Evolutionary conservation across 495 filamentous ascomycete genomes (phyloP).

Genomic region (Hypoxylon lienhwacheense): DNA sequence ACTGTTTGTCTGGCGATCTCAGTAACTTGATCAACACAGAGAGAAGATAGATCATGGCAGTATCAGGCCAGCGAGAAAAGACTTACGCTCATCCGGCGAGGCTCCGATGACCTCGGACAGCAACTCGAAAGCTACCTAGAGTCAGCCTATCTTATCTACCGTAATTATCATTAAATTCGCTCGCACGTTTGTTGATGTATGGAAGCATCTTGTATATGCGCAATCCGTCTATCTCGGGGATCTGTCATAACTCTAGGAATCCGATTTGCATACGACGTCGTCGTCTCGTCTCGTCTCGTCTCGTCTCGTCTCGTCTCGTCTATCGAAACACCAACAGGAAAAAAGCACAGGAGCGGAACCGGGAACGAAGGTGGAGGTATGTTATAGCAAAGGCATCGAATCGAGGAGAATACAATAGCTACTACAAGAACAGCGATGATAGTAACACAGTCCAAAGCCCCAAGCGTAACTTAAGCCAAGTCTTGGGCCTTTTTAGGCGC

Average conservation of each 20-base stretch:
- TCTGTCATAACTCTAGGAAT: conserved; percentile 26
- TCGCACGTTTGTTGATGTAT: conserved; percentile 78
- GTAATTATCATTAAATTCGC: conserved; percentile 4
- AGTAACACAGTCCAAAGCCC: too few species aligned
- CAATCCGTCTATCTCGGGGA: conserved; percentile 10
- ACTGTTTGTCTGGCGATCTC: conserved; percentile 55
- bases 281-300: neutral
- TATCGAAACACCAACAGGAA: too few species aligned
- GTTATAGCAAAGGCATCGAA: neutral
- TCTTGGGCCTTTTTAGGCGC: too few species aligned
- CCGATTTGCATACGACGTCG: conserved; percentile 1
- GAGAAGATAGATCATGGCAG: neutral
- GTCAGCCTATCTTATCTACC: conserved; percentile 27
- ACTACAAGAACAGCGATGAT: too few species aligned
- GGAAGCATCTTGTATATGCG: conserved; percentile 68
- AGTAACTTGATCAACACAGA: conserved; percentile 16
- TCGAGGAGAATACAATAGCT: too few species aligned
- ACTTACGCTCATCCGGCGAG: conserved; percentile 80
- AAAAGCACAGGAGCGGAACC: neutral
- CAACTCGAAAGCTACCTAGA: conserved; percentile 59
- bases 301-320: too few species aligned
- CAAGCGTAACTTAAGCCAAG: too few species aligned
- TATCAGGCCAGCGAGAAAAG: neutral
- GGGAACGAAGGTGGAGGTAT: conserved; percentile 2
- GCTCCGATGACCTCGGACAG: conserved; percentile 71